Evolutionary conservation across 495 filamentous ascomycete genomes (phyloP).

Genomic region (Clavariopsis aquatica): DNA sequence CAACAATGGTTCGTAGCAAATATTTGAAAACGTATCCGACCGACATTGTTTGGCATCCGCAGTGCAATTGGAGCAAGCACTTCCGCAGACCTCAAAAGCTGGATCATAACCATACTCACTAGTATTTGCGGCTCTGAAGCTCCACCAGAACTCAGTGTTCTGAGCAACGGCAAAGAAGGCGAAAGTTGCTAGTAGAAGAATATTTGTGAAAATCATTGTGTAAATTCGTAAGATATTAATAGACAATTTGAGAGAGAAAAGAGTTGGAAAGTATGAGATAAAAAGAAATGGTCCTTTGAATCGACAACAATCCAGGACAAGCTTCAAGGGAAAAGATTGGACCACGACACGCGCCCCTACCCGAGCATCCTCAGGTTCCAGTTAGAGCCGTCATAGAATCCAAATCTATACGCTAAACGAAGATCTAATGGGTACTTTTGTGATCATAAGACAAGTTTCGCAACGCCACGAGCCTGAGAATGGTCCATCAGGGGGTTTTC

Average conservation of each 20-base stretch:
- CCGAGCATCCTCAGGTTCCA: background rate
- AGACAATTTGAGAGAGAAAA: background rate
- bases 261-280: background rate
- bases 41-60: conserved; percentile 5
- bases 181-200: background rate
- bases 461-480: background rate
- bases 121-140: background rate
- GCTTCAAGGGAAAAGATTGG: background rate
- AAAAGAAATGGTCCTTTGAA: background rate
- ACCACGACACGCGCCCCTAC: background rate
- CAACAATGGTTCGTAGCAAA: conserved; percentile 16
- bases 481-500: background rate
- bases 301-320: background rate
- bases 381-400: background rate
- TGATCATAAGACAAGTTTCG: background rate
- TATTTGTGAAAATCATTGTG: background rate
- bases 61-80: background rate
- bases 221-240: background rate
- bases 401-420: background rate
- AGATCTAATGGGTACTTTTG: background rate
- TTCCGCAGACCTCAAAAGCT: conserved; percentile 11
- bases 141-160: conserved; percentile 10
- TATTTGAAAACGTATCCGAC: conserved; percentile 8
- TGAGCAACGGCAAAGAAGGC: background rate
- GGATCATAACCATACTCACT: conserved; percentile 7